Base-by-base conservation (phyloP, 352 stramenopile species). In the Globisporangium paddicum region DNA sequence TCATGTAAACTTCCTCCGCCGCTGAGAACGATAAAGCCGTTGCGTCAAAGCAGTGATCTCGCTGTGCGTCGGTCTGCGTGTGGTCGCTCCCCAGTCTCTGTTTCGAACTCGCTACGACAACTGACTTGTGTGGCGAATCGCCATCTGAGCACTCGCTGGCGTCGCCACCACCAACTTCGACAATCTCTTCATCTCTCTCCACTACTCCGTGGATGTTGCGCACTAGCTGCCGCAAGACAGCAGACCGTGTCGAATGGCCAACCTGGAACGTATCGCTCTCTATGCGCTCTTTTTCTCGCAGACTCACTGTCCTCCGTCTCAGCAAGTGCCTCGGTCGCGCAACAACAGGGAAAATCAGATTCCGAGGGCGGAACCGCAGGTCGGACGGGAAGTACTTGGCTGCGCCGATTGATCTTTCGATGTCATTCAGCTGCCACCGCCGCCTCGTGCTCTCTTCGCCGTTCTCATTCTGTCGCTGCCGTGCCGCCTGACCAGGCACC, bases 351-450 rank as follows among this genome's bases (percentile, higher is more conserved):
- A 66, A 62, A 19, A 89, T 59, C 3, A 69, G 61, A 25, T 79
- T 73, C 16, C 79, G 62, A 48, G 51, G 52, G 52, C 58, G 42
- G 35, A 28, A 45, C 8, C 54, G 48, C 45, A 82, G 86, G 19
- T 77, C 74, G 2, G 58, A 40, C 0, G 80, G 66, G 6, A 75
- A 72, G 41, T 86, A 93, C 38, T 76, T 81, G 7, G 69, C 62
- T 11, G 62, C 48, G 0, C 70, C 73, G 14, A 89, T 75, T 30
- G 75, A 67, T 49, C 62, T 64, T 53, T 93, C 82, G n/a, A 82
- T 68, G 16, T 90, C 82, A 28, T 71, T 89, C 3, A 93, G 61
- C 35, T 82, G 75, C 82, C 82, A 93, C 13, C 55, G 51, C 7
- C 60, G 47, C 26, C 38, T 49, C 6, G 63, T 23, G 37, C 55